Base-by-base conservation (phyloP, 148 eudicot genomes). In the Oxyria digyna region DNA sequence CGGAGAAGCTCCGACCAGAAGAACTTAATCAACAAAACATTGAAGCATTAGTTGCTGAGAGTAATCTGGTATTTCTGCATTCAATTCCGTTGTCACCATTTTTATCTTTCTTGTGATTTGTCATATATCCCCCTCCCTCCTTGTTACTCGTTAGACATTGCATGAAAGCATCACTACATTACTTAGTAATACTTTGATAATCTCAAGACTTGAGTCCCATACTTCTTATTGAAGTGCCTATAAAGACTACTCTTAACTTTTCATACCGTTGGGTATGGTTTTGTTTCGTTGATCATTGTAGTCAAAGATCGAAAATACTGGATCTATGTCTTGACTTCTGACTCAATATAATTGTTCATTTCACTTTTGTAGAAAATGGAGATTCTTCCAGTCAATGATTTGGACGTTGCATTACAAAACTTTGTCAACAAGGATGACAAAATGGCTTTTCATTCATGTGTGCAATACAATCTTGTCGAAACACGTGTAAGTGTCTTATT, bases 11-110 rank as follows among this genome's bases (percentile, higher is more conserved):
- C 52, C 95, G 96, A 46, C 98, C 98, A 13, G 98, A 94, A 81
- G 98, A 94, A 80, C 59, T 94, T 74, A 94, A 94, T 79, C 98
- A 94, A 77, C 98, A 94, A 73, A 94, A 94, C 74, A 94, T 94
- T 38, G 98, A 94, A 81, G 98, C 98, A 78, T 85, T 94, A 80
- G 98, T 94, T 80, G 97, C 98, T 68, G 98, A 90, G 76, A 88
- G 90, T 74, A 90, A 94, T 79, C 78, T 88, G 90, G 98, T 90
- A 78, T 45, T 8, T 71, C 20, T 66, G 69, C 70, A 40, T 50
- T 48, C 45, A 57, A 48, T 49, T 73, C 63, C 18, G 64, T 59
- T 42, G 31, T 4, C 49, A 41, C n/a, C 8, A 17, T 65, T 48
- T n/a, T 62, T 24, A 48, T 26, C 50, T 17, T 26, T 41, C 27